Conservation (phyloP, 495 filamentous ascomycete species). For the Diplogelasinospora grovesii region DNA sequence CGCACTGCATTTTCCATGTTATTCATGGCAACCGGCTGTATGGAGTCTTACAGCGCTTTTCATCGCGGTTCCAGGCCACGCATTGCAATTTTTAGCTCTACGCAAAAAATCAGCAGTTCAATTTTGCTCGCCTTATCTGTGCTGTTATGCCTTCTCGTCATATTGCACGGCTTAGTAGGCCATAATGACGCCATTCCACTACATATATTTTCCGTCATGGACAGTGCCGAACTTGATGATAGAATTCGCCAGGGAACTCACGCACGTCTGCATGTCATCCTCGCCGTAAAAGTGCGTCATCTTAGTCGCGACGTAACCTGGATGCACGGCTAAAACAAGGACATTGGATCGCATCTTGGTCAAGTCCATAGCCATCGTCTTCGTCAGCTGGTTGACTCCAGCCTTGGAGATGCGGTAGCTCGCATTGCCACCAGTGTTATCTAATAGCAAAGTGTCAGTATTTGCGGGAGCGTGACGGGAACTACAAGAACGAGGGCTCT, state of each 20-base stretch:
- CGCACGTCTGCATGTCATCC: slow-evolving; percentile 11
- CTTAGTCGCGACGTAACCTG: slow-evolving; percentile 7
- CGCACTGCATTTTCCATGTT: no score
- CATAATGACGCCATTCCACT: slow-evolving; percentile 12
- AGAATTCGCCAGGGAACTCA: not conserved
- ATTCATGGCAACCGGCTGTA: slow-evolving; percentile 8
- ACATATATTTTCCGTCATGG: slow-evolving; percentile 7
- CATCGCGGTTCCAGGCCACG: no score
- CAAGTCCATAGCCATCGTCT: slow-evolving; percentile 6
- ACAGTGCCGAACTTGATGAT: slow-evolving; percentile 5
- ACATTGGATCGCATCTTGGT: not conserved
- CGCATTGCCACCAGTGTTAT: slow-evolving; percentile 10
- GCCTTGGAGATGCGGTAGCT: slow-evolving; percentile 13
- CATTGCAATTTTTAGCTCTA: no score
- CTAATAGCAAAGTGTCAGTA: not conserved
- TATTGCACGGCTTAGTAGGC: slow-evolving; percentile 4
- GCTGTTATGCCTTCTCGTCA: no score
- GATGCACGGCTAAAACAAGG: slow-evolving; percentile 2
- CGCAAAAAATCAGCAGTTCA: no score
- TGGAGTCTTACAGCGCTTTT: no score
- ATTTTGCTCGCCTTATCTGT: no score
- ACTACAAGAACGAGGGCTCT: no score
- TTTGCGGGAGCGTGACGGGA: no score
- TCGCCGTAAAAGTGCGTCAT: slow-evolving; percentile 9
- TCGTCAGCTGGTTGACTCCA: slow-evolving; percentile 10